Base-by-base conservation (phyloP, 2,329 filamentous ascomycete species). In the Pyrenophora tritici-repentis region DNA sequence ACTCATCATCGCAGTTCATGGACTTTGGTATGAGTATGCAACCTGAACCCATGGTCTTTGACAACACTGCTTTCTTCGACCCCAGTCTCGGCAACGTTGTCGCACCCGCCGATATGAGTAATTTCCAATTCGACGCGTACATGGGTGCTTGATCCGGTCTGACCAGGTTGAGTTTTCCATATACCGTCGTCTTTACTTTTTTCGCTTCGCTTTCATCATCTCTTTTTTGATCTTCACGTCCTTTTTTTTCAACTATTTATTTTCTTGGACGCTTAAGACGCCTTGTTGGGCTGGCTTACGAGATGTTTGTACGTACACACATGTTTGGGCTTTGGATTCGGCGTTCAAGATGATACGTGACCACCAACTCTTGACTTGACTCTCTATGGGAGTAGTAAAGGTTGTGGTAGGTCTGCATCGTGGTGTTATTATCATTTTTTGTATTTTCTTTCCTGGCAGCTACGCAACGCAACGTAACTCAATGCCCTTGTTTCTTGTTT, bases 61-160 rank as follows among this genome's bases (percentile, higher is more conserved):
- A 61, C 42, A 42, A 55, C 22, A 46, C 54, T 9, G 47, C 56
- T 16, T 67, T 65, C 22, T 63, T 65, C 33, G 52, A 63, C 35
- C 41, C 57, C 17, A 62, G 48, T 50, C 46, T 58, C 9, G 37
- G 47, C 18, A 18, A 18, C 18, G 18, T 18, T 20, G 31, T 35
- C 22, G 35, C 42, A 9, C 14, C 53, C 2, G 48, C 42, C 33
- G 50, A 61, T n/a, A 47, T 54, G 39, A 58, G 44, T 47, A 58
- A 48, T 29, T 70, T 69, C 22, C 56, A 67, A 38, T 70, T 70
- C 51, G 67, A 68, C 32, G 63, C 65, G 31, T 67, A 66, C 48
- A 59, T 61, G 52, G 45, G 35, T 39, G 34, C 49, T 14, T 50
- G 40, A 26, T 17, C 22, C 5, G 18, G 18, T 18, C 18, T 18